phyloP scores from a whole-genome alignment of 106 monocot genomes.

The Alisma plantagoaquatica region DNA sequence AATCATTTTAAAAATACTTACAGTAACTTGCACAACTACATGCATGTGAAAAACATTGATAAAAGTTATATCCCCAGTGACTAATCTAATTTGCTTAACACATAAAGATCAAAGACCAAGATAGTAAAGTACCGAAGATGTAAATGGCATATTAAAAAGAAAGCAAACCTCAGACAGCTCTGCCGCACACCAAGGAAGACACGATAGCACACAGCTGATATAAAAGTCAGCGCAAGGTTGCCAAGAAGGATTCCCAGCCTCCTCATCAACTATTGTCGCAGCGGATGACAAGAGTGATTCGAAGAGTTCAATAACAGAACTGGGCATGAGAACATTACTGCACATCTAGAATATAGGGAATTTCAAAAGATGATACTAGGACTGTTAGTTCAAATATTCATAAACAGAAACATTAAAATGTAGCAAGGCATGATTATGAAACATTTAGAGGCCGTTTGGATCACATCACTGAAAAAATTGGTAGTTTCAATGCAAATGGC shows the following conservation, averaged over 20 bases:
- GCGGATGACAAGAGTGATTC: constrained; percentile 88
- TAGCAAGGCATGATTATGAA: neutral
- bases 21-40: too few species aligned
- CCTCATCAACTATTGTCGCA: constrained; percentile 72
- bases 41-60: too few species aligned
- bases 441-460: neutral
- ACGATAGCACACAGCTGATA: constrained; percentile 69
- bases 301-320: constrained; percentile 62
- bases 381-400: neutral
- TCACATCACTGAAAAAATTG: neutral
- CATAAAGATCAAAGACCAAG: too few species aligned
- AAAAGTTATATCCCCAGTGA: too few species aligned
- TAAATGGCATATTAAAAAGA: too few species aligned
- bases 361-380: neutral
- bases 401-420: neutral
- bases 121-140: too few species aligned
- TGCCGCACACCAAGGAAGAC: constrained; percentile 88
- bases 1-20: too few species aligned
- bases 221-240: constrained; percentile 93
- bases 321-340: constrained; percentile 72
- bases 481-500: too few species aligned
- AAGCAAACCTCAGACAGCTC: constrained; percentile 75
- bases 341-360: constrained; percentile 54
- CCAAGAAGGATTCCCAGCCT: constrained; percentile 78
- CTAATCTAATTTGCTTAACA: too few species aligned